A percentile compares a stretch with the other conserved stretches of the same genome.
Evolutionary conservation across 305 asterid genomes (phyloP).

Genomic region (Withania somnifera): DNA sequence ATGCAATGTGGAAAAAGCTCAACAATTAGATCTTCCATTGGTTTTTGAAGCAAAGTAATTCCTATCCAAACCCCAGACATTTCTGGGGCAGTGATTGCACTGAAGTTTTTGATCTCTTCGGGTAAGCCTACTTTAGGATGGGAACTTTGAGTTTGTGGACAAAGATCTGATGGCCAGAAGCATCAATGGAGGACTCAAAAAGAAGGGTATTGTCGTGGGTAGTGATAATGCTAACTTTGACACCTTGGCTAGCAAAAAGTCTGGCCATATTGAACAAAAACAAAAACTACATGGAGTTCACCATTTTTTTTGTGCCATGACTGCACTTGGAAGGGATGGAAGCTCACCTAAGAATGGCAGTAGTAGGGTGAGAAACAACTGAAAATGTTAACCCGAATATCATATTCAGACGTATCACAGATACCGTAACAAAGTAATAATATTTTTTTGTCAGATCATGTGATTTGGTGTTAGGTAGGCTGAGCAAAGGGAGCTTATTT

Average conservation of each 20-base stretch:
- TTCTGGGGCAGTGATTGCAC: conserved; percentile 5
- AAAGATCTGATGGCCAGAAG: conserved; percentile 21
- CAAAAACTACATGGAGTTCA: conserved; percentile 20
- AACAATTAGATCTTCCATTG: conserved; percentile 13
- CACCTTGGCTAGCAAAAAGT: conserved; percentile 46
- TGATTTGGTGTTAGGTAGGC: no score
- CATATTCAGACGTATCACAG: neutral
- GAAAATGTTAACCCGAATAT: neutral
- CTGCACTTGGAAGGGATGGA: neutral
- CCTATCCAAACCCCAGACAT: neutral
- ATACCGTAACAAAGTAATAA: neutral
- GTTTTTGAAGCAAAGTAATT: conserved; percentile 12
- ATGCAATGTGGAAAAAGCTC: conserved; percentile 20
- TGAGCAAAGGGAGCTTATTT: neutral
- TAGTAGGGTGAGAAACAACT: neutral
- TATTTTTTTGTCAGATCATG: neutral
- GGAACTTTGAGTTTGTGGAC: conserved; percentile 18
- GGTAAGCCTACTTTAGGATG: conserved; percentile 20
- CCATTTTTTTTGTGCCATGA: neutral
- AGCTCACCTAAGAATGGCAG: neutral
- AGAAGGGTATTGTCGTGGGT: conserved; percentile 18
- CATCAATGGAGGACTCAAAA: conserved; percentile 16
- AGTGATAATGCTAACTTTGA: conserved; percentile 37
- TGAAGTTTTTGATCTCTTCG: conserved; percentile 4
- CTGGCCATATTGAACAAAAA: conserved; percentile 19